Base-by-base conservation (phyloP, 352 stramenopile species). In the Pythium apleroticum region DNA sequence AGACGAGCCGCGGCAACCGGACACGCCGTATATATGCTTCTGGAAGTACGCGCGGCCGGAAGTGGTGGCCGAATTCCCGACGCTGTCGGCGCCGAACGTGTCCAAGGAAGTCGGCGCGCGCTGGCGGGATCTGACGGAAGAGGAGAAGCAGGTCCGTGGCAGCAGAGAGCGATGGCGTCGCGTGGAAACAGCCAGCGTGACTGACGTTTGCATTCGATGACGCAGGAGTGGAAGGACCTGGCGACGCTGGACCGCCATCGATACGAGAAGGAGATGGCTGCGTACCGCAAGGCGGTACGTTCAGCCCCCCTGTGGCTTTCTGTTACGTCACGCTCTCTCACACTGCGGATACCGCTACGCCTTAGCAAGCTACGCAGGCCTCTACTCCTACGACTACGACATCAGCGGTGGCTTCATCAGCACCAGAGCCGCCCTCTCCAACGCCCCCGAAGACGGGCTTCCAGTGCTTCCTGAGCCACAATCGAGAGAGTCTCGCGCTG, bases 21-120 rank as follows among this genome's bases (percentile, higher is more conserved):
- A 89, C 52, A 86, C 80, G 17, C 76, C 80, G 3, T 89, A 89
- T 52, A 88, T 82, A 52, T 89, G 73, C 63, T 89, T 85, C 56
- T 89, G 76, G 76, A 84, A 81, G 55, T 74, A 70, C 35, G 73
- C 64, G 33, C 70, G 80, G 4, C 64, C 58, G 22, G 65, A 78
- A 19, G 68, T 89, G n/a, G 43, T 89, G 27, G 66, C 60, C 48
- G 64, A 72, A 14, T 73, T 79, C 35, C 78, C 80, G 15, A 59
- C 70, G 3, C 71, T 89, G 52, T 53, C 73, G 25, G 68, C 74
- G 7, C 62, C 69, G 6, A 61, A 76, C 3, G 77, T 89, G 3
- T 88, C 80, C 25, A 78, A 70, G 19, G 73, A 84, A 58, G 75
- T 89, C 28, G 80, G 76, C 2, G 59, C 68, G 24, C 72, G 77